Evolutionary conservation across 495 filamentous ascomycete genomes (phyloP), one percentile per base, ranked within the genome.

Genomic region (Trypethelium eluteriae): DNA sequence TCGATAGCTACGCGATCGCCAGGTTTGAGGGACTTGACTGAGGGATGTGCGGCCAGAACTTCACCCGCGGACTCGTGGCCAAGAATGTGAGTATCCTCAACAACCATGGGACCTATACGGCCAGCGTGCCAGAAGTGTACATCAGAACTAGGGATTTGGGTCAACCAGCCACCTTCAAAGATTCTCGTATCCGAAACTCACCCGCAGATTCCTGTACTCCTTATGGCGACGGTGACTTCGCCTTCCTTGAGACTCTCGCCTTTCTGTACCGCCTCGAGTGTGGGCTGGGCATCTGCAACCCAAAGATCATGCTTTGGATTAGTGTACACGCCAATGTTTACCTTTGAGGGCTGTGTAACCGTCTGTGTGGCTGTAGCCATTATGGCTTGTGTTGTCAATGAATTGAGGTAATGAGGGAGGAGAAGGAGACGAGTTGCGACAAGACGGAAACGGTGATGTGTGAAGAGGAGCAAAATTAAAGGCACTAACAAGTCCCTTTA

Each of bases 91-190:
- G 90, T 88, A 70, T 84, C 87, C 64, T 82, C 83, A 38, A 97
- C 92, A 68, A 96, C 88, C 92, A 96, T 97, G 64, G 92, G 92
- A 14, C 92, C 92, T 73, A 97, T 96, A 78, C 88, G 89, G 68
- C 92, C 92, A 41, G 87, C 88, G 75, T 93, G 91, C 92, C 92
- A 96, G 83, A 97, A 97, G 79, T 96, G 92, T 38, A 97, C 86
- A 77, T 96, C 92, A 64, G 91, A 95, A 59, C 91, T 95, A 72
- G 41, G 38, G 65, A 46, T 38, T 50, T 9, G 9, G 11, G 62
- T 34, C 14, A 44, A 38, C 7, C 39, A 34, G 6, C 36, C 2
- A 3, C 49, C 39, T 63, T 18, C 32, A 36, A 2, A 10, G 34
- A 36, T 7, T 32, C 3, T 7, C 49, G 12, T 34, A 18, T 9